Conservation (phyloP, 208 protist genomes). For the Trichomonas vaginalis region DNA sequence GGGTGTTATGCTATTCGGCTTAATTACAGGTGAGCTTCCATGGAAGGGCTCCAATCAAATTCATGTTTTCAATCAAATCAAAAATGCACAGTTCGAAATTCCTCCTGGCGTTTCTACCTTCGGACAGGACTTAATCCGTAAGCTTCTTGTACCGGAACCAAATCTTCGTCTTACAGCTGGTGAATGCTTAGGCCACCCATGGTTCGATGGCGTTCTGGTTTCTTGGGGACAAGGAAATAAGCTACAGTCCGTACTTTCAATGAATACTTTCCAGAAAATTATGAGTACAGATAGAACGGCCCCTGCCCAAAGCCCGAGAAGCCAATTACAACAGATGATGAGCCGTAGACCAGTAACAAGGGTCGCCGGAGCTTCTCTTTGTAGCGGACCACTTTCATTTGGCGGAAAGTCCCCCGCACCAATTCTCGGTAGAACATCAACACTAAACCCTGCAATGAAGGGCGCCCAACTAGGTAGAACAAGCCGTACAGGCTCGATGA, state of each 20-base stretch:
- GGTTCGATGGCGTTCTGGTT: background rate
- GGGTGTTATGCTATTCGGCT: background rate
- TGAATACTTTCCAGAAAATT: background rate
- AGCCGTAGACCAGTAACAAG: background rate
- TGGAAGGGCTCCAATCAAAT: background rate
- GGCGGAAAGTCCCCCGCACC: background rate
- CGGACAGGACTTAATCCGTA: background rate
- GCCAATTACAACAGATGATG: background rate
- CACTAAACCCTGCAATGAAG: too few relatives aligned
- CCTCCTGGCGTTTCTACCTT: background rate
- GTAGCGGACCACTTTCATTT: background rate
- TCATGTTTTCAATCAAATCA: background rate
- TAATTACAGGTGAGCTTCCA: background rate
- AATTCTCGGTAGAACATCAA: background rate
- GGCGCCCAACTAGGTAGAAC: too few relatives aligned
- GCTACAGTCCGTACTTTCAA: background rate
- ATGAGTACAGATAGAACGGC: background rate
- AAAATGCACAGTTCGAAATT: background rate
- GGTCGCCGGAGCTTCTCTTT: background rate
- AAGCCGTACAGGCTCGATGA: too few relatives aligned
- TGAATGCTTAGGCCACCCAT: background rate
- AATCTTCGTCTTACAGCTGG: background rate
- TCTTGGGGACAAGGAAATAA: background rate
- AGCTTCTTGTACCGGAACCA: background rate
- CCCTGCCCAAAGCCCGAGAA: background rate